These are phyloP conservation scores for Kwoniella sp. DNA, from an alignment of 768 basidiomycete genomes.

Conservation along the genomic window DNA sequence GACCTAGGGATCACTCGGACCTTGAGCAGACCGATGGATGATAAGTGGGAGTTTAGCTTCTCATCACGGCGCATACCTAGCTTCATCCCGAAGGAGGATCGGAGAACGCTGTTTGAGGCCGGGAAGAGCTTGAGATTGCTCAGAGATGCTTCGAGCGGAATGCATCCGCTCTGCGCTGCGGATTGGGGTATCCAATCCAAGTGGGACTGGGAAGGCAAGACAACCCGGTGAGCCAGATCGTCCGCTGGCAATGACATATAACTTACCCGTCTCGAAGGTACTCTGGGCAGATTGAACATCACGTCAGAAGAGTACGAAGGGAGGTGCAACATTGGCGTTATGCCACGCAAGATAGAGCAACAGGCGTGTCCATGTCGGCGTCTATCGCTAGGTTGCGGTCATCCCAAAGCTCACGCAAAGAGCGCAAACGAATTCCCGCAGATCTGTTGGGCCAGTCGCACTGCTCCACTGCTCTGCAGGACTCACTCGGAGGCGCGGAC, in stretches of 20 bases:
- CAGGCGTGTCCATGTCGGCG: conserved; percentile 11
- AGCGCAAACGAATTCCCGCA: conserved; percentile 24
- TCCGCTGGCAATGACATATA: not conserved
- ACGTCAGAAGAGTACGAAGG: conserved; percentile 17
- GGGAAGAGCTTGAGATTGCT: conserved; percentile 35
- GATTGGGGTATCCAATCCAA: conserved; percentile 17
- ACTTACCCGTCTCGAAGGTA: not conserved
- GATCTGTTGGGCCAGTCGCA: conserved; percentile 17
- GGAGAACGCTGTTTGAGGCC: conserved; percentile 37
- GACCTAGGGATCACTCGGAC: conserved; percentile 38
- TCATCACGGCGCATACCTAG: conserved; percentile 30
- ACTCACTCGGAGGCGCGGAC: too few relatives aligned
- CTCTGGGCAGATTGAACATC: not conserved
- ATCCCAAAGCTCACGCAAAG: conserved; percentile 8
- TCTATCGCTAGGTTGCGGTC: conserved; percentile 1
- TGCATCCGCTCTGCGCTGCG: conserved; percentile 28
- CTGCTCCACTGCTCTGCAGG: too few relatives aligned
- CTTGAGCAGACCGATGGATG: not conserved
- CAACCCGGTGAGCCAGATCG: conserved; percentile 3
- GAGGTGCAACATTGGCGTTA: conserved; percentile 28
- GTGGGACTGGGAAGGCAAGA: conserved; percentile 27
- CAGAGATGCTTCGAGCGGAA: conserved; percentile 25
- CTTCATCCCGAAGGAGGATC: conserved; percentile 24
- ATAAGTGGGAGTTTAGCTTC: conserved; percentile 30
- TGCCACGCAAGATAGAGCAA: conserved; percentile 5